Base-by-base conservation (phyloP, 345 rosid species). In the Populus simonii region DNA sequence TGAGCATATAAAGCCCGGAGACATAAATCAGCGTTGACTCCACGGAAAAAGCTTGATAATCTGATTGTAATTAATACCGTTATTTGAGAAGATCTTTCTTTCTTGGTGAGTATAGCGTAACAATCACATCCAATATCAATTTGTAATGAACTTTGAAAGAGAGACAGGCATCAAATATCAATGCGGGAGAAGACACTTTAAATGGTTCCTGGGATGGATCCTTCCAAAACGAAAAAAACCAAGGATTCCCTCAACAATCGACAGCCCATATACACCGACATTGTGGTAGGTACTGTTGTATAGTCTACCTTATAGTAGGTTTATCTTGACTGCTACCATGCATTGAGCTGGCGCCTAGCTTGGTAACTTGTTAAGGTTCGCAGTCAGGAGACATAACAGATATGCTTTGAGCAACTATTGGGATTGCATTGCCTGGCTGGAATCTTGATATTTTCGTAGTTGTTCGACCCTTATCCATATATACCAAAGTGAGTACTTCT, bases 231-330 rank as follows among this genome's bases (percentile, higher is more conserved):
- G 17, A 38, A 17, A 11, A 43, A 43, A 43, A 43, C 15, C 78
- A 39, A 57, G 43, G 70, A 78, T 74, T 68, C 62, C 51, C 51
- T 18, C 29, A 2, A 9, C 61, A 55, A 45, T 57, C 25, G 2
- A 38, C 9, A 61, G 0, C 27, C 66, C 11, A 45, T 31, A 17
- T 2, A 10, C 11, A 11, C 31, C 70, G 8, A 2, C 62, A 8
- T 80, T 20, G 81, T 77, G 81, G 70, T 41, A 72, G n/a, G 15
- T 35, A 74, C 86, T 83, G 43, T 80, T 74, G 66, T 49, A 45
- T 23, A 11, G 79, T 74, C 83, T 70, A 74, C 68, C 66, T 67
- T 47, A n/a, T 8, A 18, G 27, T 7, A 12, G 29, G 13, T 33
- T 25, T n/a, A 29, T 57, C 13, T 72, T 55, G 45, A 22, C 33